A percentile compares a stretch with the other conserved stretches of the same genome.
Evolutionary conservation across 2,329 filamentous ascomycete species (phyloP).

Genomic region (Aphanoascus verrucosus): DNA sequence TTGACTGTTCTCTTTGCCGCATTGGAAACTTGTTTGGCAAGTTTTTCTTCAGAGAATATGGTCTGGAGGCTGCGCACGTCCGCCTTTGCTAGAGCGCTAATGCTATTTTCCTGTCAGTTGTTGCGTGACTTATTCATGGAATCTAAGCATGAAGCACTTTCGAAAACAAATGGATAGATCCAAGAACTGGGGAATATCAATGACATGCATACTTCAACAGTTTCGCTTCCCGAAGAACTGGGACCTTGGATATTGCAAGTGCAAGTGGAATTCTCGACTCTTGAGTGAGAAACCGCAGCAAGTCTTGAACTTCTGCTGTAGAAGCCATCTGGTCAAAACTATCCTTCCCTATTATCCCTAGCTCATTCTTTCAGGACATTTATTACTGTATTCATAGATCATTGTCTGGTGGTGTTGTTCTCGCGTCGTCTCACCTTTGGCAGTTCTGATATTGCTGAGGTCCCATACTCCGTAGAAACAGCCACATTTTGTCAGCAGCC

Average conservation of each 20-base stretch:
- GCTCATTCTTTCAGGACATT: too few relatives aligned
- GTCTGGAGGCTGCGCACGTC: conserved; percentile 35
- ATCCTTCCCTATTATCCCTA: too few relatives aligned
- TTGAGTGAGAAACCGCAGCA: conserved; percentile 49
- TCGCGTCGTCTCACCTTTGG: too few relatives aligned
- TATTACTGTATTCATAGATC: too few relatives aligned
- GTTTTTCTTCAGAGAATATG: conserved; percentile 43
- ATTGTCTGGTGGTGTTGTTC: too few relatives aligned
- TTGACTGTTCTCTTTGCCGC: conserved; percentile 48
- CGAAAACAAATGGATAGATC: neutral
- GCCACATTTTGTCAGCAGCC: too few relatives aligned
- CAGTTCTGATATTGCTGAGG: too few relatives aligned
- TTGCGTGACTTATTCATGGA: neutral
- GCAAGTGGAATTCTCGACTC: conserved; percentile 48
- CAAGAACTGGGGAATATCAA: neutral
- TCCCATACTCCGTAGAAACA: too few relatives aligned
- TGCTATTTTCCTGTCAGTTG: conserved; percentile 21
- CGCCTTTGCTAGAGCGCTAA: conserved; percentile 41
- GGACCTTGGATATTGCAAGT: conserved; percentile 45
- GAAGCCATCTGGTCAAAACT: conserved; percentile 18
- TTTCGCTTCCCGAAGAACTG: conserved; percentile 42
- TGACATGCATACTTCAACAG: conserved; percentile 30
- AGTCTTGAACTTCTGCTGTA: conserved; percentile 27
- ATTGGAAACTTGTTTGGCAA: conserved; percentile 46
- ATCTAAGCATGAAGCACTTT: conserved; percentile 9